Evolutionary conservation across 129 eudicot genomes (phyloP).

Genomic region (Flaveria brownii): DNA sequence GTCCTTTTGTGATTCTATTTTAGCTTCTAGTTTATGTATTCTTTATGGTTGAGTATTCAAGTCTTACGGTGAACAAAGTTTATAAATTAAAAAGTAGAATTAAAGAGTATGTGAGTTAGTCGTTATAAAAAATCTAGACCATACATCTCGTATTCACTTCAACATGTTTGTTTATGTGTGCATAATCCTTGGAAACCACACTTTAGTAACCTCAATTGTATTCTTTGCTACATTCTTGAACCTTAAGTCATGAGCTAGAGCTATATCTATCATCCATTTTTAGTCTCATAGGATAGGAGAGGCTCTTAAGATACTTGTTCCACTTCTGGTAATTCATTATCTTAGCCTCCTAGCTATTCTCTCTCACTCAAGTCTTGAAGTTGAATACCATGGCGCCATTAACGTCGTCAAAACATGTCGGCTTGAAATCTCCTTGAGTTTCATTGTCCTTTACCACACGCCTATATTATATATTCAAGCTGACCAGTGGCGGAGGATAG

Average conservation of each 20-base stretch:
- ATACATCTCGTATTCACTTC: too few relatives aligned
- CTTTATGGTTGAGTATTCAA: too few relatives aligned
- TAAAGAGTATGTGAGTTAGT: too few relatives aligned
- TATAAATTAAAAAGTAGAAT: too few relatives aligned
- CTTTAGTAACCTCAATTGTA: too few relatives aligned
- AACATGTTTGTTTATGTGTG: not conserved
- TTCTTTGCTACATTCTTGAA: too few relatives aligned
- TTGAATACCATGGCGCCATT: not conserved
- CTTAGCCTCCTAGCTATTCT: not conserved
- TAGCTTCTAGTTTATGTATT: too few relatives aligned
- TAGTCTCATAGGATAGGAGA: not conserved
- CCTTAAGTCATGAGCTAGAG: not conserved
- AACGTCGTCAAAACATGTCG: not conserved
- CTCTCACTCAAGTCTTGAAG: not conserved
- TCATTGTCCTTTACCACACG: too few relatives aligned
- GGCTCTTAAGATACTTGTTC: not conserved
- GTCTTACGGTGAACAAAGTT: too few relatives aligned
- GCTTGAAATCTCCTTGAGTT: not conserved
- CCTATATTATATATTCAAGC: too few relatives aligned
- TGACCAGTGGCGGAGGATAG: not conserved
- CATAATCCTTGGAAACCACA: not conserved
- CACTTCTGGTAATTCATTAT: not conserved
- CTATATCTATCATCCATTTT: not conserved
- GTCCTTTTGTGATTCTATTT: too few relatives aligned
- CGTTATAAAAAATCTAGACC: not conserved